Evolutionary conservation across 1,284 basidiomycete species (phyloP), one percentile per base, ranked within the genome.

Genomic region (Tylopilus sp.): DNA sequence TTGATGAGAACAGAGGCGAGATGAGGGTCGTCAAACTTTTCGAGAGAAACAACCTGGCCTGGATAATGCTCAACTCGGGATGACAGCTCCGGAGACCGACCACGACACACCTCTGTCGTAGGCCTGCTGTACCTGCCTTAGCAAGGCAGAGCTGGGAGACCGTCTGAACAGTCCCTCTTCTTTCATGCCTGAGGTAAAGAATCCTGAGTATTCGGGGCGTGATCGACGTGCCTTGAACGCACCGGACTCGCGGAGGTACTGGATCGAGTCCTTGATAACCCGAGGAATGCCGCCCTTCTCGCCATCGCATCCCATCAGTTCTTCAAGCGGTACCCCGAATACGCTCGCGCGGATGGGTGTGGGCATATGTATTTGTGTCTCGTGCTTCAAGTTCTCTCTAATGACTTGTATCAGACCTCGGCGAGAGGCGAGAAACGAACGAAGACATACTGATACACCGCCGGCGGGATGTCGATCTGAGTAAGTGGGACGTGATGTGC

Each of bases 1-100:
- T 93, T 93, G 52, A 93, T 71, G 15, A 93, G 73, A 2, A 92
- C 90, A 2, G 91, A 89, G 2, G 89, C 86, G 2, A 93, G 75
- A 67, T 90, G 78, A 3, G 87, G 82, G 59, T 92, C 90, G 1
- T 75, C 75, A 61, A 89, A 92, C 5, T 75, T 82, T 13, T 79
- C 72, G 31, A 93, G 69, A 2, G 84, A 86, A 12, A 92, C 85
- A 2, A 90, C 82, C 57, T 91, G 82, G 29, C 86, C 84, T 86
- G 48, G 13, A 38, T 21, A n/a, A 25, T 9, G 41, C 15, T 59
- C 35, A 30, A 36, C 28, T 58, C 34, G 57, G 48, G 37, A 52
- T 43, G 31, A 44, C 34, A 41, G 21, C 11, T 12, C 38, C 11
- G 13, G 10, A 41, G 28, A 34, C 28, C 35, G 25, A 49, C 30